phyloP scores from a whole-genome alignment of 306 rosid species.

The Glycyrrhiza uralensis region DNA sequence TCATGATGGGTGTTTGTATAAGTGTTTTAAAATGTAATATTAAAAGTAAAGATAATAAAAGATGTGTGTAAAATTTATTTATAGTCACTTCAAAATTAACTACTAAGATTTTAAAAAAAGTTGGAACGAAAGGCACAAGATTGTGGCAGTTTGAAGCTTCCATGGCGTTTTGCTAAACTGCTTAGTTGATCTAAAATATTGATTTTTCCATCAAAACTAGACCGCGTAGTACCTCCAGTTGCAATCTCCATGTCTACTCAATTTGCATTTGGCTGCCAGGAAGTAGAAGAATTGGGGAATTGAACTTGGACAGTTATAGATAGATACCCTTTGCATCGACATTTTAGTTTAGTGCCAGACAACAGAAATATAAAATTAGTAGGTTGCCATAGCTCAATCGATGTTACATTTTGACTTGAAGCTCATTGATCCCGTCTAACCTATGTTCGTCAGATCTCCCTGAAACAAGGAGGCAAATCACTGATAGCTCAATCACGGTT shows the following conservation, averaged over 20 bases:
- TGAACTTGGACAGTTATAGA: background rate
- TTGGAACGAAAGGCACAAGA: too few species aligned
- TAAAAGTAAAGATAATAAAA: too few species aligned
- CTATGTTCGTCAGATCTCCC: background rate
- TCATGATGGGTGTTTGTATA: too few species aligned
- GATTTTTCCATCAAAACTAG: too few species aligned
- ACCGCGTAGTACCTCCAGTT: constrained; percentile 8
- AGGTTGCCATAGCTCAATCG: background rate
- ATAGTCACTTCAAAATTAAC: too few species aligned
- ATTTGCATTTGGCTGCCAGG: constrained; percentile 14
- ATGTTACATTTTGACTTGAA: constrained; percentile 22
- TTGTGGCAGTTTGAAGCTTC: too few species aligned
- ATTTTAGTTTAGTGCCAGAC: background rate
- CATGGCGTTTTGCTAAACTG: too few species aligned
- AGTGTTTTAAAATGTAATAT: too few species aligned
- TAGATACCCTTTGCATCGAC: background rate
- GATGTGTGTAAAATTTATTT: too few species aligned
- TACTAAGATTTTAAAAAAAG: too few species aligned
- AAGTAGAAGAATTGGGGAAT: background rate
- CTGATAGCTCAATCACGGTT: too few species aligned
- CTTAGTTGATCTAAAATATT: background rate
- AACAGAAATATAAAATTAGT: background rate
- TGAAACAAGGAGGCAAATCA: too few species aligned
- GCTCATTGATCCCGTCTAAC: background rate
- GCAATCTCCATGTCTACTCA: constrained; percentile 20